These are phyloP conservation scores for Mikania micrantha DNA, from an alignment of 129 eudicot species.

Conservation along the genomic window DNA sequence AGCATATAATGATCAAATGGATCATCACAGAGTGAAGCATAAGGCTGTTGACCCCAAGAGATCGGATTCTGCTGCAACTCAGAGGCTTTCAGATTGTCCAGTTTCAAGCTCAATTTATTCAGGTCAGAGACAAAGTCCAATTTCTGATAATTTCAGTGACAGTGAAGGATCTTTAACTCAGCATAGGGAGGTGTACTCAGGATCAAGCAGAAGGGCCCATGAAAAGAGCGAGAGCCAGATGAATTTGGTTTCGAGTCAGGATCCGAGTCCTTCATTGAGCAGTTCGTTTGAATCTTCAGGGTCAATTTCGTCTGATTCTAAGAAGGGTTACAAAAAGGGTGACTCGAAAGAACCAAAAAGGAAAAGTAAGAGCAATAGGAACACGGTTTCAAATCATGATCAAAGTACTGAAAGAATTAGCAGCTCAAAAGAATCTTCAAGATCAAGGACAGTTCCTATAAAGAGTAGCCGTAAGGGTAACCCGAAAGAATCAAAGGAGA, in stretches of 20 bases:
- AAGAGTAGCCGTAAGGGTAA: background rate
- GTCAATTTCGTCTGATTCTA: conserved; percentile 1
- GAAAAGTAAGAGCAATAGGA: background rate
- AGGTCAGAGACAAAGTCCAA: conserved; percentile 9
- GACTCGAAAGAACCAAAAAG: conserved; percentile 2
- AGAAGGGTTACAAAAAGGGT: conserved; percentile 5
- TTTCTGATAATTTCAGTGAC: conserved; percentile 20
- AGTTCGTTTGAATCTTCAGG: conserved; percentile 9
- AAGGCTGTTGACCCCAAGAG: conserved; percentile 6
- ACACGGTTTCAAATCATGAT: background rate
- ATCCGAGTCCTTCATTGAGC: conserved; percentile 1
- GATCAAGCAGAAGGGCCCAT: conserved; percentile 15
- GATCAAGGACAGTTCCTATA: background rate
- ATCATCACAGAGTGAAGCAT: conserved; percentile 17
- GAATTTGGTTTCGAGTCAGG: conserved; percentile 26
- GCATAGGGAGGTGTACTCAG: conserved; percentile 21
- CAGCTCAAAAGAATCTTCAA: background rate
- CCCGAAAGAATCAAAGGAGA: background rate
- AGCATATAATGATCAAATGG: conserved; percentile 1
- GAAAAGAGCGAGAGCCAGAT: conserved; percentile 27
- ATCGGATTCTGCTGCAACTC: conserved; percentile 10
- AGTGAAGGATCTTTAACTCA: conserved; percentile 35
- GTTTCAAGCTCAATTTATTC: conserved; percentile 24
- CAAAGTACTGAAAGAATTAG: no score
- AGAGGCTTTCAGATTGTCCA: conserved; percentile 31